Conservation (phyloP, 352 stramenopile genomes). For the Phytophthora chlamydospora region DNA sequence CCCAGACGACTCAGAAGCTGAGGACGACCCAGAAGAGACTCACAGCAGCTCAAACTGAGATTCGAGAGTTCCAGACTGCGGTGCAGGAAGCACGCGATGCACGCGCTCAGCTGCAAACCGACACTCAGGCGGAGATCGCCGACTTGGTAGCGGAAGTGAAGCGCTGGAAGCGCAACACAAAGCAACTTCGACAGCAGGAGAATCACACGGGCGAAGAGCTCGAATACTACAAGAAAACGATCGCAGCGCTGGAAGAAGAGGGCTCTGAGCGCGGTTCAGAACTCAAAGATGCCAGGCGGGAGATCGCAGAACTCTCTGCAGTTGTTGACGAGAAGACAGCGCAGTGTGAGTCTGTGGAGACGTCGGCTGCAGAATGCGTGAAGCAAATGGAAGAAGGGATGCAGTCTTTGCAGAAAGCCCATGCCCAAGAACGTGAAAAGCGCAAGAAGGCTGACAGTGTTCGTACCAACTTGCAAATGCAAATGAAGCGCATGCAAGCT, state of each 20-base stretch:
- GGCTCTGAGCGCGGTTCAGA: conserved; percentile 33
- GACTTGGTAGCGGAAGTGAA: conserved; percentile 48
- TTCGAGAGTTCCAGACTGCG: conserved; percentile 40
- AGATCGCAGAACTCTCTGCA: conserved; percentile 35
- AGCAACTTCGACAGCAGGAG: conserved; percentile 52
- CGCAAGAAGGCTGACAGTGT: conserved; percentile 54
- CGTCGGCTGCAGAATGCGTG: conserved; percentile 53
- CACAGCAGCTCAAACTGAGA: conserved; percentile 35
- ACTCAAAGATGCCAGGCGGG: conserved; percentile 43
- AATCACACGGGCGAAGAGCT: conserved; percentile 38
- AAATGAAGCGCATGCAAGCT: conserved; percentile 44
- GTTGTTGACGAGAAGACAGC: conserved; percentile 45
- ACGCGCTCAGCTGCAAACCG: conserved; percentile 38
- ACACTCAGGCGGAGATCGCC: conserved; percentile 44
- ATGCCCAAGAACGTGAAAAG: conserved; percentile 50
- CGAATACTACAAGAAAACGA: conserved; percentile 41
- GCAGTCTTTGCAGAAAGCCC: conserved; percentile 40
- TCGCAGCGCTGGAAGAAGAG: conserved; percentile 48
- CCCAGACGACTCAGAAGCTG: conserved; percentile 50
- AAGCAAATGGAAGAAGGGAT: conserved; percentile 46
- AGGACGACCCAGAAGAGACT: conserved; percentile 56
- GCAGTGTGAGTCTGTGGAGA: conserved; percentile 49
- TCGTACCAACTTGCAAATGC: conserved; percentile 39
- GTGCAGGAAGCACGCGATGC: conserved; percentile 46
- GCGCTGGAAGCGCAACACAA: conserved; percentile 53